A percentile compares a stretch with the other conserved stretches of the same genome.
Evolutionary conservation across 345 rosid genomes (phyloP).

Genomic region (Gossypium stocksii): DNA sequence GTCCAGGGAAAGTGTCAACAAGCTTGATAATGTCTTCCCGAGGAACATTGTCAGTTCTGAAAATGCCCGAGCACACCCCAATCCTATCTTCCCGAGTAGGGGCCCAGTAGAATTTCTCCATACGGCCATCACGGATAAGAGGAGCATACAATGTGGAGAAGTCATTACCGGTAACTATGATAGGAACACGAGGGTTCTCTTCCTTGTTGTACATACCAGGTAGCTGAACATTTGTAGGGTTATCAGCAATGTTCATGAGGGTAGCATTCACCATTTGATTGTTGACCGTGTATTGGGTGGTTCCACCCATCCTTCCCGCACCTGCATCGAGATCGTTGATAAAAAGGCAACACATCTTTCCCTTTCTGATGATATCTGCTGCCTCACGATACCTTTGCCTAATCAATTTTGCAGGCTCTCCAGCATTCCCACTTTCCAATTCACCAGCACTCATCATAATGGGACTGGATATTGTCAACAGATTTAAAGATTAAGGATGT

Average conservation of each 20-base stretch:
- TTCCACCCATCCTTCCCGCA: constrained; percentile 91
- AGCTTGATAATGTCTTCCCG: constrained; percentile 60
- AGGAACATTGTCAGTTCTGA: constrained; percentile 53
- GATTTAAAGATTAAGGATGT: not conserved
- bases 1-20: constrained; percentile 92
- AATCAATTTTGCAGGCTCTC: constrained; percentile 92
- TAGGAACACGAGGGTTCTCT: constrained; percentile 88
- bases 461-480: constrained; percentile 47
- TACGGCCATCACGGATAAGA: constrained; percentile 96
- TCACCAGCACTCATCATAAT: constrained; percentile 99
- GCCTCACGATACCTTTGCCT: constrained; percentile 97
- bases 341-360: constrained; percentile 93
- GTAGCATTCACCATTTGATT: constrained; percentile 99
- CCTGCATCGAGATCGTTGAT: constrained; percentile 98
- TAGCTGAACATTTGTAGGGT: constrained; percentile 89
- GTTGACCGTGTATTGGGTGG: constrained; percentile 94
- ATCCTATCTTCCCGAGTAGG: constrained; percentile 90
- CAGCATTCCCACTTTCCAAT: constrained; percentile 92
- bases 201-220: constrained; percentile 99
- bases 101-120: constrained; percentile 99
- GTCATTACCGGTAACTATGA: constrained; percentile 94
- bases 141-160: constrained; percentile 96
- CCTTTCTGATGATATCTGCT: constrained; percentile 83
- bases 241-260: constrained; percentile 98
- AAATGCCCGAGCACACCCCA: constrained; percentile 86